Conservation (phyloP, 345 rosid genomes). For the Corymbia maculata region DNA sequence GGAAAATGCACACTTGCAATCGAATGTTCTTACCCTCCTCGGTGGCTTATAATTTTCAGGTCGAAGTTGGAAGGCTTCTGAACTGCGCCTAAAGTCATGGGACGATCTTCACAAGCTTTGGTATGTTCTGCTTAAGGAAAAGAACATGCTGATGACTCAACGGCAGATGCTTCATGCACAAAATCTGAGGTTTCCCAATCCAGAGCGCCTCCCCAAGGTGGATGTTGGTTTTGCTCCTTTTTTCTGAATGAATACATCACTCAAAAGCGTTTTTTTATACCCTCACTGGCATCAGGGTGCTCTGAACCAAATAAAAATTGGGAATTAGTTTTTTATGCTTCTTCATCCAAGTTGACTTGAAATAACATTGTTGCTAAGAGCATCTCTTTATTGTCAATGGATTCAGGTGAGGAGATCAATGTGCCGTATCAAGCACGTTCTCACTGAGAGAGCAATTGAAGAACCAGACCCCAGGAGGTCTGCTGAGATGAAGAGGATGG, state of each 20-base stretch:
- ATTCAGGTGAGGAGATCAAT: slow-evolving; percentile 73
- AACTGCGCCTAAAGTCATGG: slow-evolving; percentile 90
- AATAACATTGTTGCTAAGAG: background rate
- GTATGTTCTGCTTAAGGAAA: slow-evolving; percentile 88
- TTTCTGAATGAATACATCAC: background rate
- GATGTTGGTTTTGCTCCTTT: background rate
- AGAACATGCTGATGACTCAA: slow-evolving; percentile 96
- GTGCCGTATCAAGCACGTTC: slow-evolving; percentile 85
- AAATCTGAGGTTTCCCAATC: slow-evolving; percentile 81
- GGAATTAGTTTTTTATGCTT: background rate
- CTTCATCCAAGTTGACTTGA: background rate
- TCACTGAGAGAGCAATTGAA: slow-evolving; percentile 81
- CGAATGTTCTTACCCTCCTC: background rate
- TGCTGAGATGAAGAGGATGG: slow-evolving; percentile 86
- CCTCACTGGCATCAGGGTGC: background rate
- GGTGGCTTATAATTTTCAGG: slow-evolving; percentile 27
- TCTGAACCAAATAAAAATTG: background rate
- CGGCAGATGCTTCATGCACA: slow-evolving; percentile 93
- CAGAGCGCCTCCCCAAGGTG: slow-evolving; percentile 97
- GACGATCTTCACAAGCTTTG: slow-evolving; percentile 88
- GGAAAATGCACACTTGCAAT: background rate
- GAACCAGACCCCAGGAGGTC: slow-evolving; percentile 81
- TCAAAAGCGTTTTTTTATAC: background rate
- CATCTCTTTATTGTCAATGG: background rate
- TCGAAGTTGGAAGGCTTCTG: slow-evolving; percentile 95